Percentiles rank a stretch among this genome's conserved stretches.
Conservation (phyloP, 192 early-diverging fungal species). For the Coemansia sp. region DNA sequence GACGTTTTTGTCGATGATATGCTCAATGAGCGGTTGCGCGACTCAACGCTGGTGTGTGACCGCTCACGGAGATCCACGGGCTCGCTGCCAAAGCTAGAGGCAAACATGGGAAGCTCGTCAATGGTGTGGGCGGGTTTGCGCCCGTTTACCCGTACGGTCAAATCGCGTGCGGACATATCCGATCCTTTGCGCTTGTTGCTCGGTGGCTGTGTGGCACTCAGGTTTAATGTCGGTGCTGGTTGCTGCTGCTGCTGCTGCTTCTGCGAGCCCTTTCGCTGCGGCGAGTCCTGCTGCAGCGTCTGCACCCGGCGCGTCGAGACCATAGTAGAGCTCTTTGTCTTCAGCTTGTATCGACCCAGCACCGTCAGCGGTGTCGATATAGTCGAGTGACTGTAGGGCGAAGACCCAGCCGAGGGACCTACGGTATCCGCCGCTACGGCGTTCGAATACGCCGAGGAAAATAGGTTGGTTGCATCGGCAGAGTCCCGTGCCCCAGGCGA, state of each 20-base stretch:
- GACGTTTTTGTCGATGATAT: constrained; percentile 10
- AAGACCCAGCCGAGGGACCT: constrained; percentile 35
- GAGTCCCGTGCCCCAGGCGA: constrained; percentile 10
- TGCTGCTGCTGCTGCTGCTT: neutral
- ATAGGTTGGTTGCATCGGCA: constrained; percentile 17
- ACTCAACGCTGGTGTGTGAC: constrained; percentile 27
- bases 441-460: constrained; percentile 42
- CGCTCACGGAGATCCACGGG: constrained; percentile 8
- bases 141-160: neutral
- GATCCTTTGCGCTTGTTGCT: constrained; percentile 18
- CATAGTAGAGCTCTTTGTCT: constrained; percentile 37
- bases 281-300: constrained; percentile 11
- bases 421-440: constrained; percentile 27
- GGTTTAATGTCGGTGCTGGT: neutral
- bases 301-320: constrained; percentile 30
- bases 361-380: constrained; percentile 44
- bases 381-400: constrained; percentile 36
- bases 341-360: constrained; percentile 49
- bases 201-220: neutral
- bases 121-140: constrained; percentile 24
- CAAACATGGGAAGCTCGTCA: constrained; percentile 37
- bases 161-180: constrained; percentile 7
- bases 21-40: constrained; percentile 12
- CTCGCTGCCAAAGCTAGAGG: constrained; percentile 16
- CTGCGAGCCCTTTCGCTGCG: neutral